Conservation (phyloP, 306 rosid genomes). For the Prunus mume region DNA sequence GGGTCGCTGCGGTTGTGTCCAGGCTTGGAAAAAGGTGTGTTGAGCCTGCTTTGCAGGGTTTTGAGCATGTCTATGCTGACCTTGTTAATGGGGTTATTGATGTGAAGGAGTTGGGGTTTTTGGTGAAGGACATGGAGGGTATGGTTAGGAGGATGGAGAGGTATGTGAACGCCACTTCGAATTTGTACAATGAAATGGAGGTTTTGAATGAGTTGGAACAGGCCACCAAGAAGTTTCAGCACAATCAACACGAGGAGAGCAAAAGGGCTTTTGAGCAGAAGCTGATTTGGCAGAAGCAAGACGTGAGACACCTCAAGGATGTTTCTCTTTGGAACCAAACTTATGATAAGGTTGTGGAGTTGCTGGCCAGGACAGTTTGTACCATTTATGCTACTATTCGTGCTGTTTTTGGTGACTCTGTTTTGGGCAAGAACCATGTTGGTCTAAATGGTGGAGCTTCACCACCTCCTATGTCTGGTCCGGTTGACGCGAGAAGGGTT, state of each 20-base stretch:
- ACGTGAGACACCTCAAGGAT: slow-evolving; percentile 79
- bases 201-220: slow-evolving; percentile 86
- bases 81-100: slow-evolving; percentile 69
- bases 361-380: slow-evolving; percentile 90
- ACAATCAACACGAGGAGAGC: slow-evolving; percentile 80
- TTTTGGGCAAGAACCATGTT: slow-evolving; percentile 26
- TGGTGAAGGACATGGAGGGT: slow-evolving; percentile 94
- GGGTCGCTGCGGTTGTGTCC: slow-evolving; percentile 75
- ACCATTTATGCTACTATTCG: slow-evolving; percentile 74
- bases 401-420: slow-evolving; percentile 56
- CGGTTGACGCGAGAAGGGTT: slow-evolving; percentile 17
- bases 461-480: slow-evolving; percentile 34
- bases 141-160: slow-evolving; percentile 95
- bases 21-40: slow-evolving; percentile 87
- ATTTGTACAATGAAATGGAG: slow-evolving; percentile 78
- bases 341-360: slow-evolving; percentile 85
- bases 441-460: slow-evolving; percentile 40
- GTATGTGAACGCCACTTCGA: slow-evolving; percentile 74
- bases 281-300: slow-evolving; percentile 81
- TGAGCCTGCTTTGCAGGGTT: slow-evolving; percentile 86
- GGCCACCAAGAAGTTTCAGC: slow-evolving; percentile 72
- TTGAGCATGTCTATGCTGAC: slow-evolving; percentile 88
- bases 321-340: slow-evolving; percentile 87
- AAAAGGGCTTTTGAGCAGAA: slow-evolving; percentile 76
- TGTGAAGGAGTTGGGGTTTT: slow-evolving; percentile 82